Base-by-base conservation (phyloP, 2,329 filamentous ascomycete species). In the Truncatella angustata region DNA sequence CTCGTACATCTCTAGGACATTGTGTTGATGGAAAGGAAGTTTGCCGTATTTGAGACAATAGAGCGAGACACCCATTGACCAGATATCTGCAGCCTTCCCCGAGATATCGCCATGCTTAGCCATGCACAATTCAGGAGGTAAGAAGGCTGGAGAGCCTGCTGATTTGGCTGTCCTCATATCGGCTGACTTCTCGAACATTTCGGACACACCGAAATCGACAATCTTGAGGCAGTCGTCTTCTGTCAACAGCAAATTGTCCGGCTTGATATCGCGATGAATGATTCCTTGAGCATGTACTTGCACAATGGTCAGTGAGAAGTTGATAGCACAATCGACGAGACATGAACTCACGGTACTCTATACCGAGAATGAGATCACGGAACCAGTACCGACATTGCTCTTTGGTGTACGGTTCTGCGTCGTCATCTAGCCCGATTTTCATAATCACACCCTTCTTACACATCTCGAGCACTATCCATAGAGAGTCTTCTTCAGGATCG, bases 401-500 rank as follows among this genome's bases (percentile, higher is more conserved):
- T 56, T 88, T 83, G 24, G 84, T 79, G 67, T 97, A 97, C 0
- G 94, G 92, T 55, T 88, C 84, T n/a, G 91, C 89, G 52, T 81
- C 78, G 62, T 96, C 87, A 54, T 89, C 88, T 16, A 97, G 74
- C 3, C 90, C 91, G 51, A 99, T 90, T 64, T 92, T 93, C 93
- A 97, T 97, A 48, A 97, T 84, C 20, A 97, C 93, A 1, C 94
- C 94, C 69, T 97, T 97, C 65, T 96, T 94, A 75, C 94, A 99
- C 90, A 97, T 96, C 69, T 99, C 94, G 69, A 99, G 81, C 20
- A 99, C 94, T 90, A 99, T 97, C 73, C 97, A 99, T 11, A 99
- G 74, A 3, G 92, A 96, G 69, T 99, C 94, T 66, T 97, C 91
- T 44, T 93, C 87, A 0, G 94, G 94, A 65, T 97, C 94, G 67